Evolutionary conservation across 176 grass and related monocot genomes (phyloP).

Genomic region (Dactylis glomerata): DNA sequence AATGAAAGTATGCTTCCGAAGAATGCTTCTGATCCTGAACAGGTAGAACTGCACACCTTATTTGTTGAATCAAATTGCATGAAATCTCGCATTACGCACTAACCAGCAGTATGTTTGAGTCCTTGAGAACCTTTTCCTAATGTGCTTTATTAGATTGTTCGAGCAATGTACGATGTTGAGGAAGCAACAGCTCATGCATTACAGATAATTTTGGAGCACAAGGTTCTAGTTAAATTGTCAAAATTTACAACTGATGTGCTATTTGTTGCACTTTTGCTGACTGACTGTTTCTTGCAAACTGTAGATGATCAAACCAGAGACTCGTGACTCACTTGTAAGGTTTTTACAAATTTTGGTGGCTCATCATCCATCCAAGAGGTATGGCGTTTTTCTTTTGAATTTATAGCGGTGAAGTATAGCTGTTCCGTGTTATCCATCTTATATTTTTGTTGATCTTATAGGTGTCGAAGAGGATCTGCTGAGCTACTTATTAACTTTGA

Average conservation of each 20-base stretch:
- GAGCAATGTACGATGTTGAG: constrained; percentile 90
- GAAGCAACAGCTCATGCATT: constrained; percentile 87
- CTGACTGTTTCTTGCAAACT: constrained; percentile 36
- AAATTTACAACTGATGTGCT: constrained; percentile 1
- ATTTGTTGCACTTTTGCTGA: constrained; percentile 1
- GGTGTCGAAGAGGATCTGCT: constrained; percentile 88
- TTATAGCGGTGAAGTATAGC: neutral
- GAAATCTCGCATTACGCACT: neutral
- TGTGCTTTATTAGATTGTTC: constrained; percentile 56
- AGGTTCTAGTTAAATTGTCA: constrained; percentile 54
- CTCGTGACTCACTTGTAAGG: constrained; percentile 68
- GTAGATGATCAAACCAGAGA: constrained; percentile 88
- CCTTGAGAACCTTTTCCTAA: constrained; percentile 6
- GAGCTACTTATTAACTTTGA: constrained; percentile 88
- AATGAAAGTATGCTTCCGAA: constrained; percentile 76
- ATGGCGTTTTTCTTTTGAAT: constrained; percentile 17
- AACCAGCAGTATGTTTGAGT: neutral
- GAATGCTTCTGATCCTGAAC: constrained; percentile 69
- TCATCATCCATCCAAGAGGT: constrained; percentile 99
- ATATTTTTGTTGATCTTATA: constrained; percentile 29
- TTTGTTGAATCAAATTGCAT: constrained; percentile 20
- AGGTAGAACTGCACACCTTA: constrained; percentile 36
- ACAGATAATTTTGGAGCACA: constrained; percentile 85
- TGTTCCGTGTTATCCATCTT: constrained; percentile 8
- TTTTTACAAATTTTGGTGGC: constrained; percentile 92